Base-by-base conservation (phyloP, 2,329 filamentous ascomycete genomes). In the Xylariaceae sp. region DNA sequence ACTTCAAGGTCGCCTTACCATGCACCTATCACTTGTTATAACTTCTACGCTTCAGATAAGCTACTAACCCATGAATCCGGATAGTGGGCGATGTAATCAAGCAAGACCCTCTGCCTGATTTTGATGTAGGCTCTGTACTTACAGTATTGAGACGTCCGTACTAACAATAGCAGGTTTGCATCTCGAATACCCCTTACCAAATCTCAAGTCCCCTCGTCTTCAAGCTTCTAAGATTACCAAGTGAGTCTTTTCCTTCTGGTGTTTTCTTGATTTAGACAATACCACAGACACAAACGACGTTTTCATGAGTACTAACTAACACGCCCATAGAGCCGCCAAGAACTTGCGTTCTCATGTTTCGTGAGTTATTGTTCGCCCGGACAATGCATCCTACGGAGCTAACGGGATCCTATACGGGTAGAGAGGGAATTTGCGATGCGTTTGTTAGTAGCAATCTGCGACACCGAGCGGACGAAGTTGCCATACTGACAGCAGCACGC, bases 121-220 rank as follows among this genome's bases (percentile, higher is more conserved):
- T 90, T 65, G 86, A 91, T 48, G 58, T 56, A 52, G 42, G 57
- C 44, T n/a, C 27, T 19, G 9, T 26, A 9, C 34, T 29, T 3
- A 7, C 3, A 19, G 4, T 41, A 31, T 29, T 27, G 6, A 8
- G 3, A 40, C 1, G n/a, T 29, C 35, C n/a, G 12, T 2, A 53
- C 39, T 49, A 19, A 54, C 26, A 3, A 8, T 49, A 6, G 3
- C 35, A 60, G 58, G 58, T 89, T 62, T 91, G 88, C 73, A 94
- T 95, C 61, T 84, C 79, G 64, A 91, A 91, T 69, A 91, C 87
- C 3, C 83, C 83, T 0, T 86, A 86, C 71, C 63, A 65, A 79
- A 97, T 97, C 67, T 95, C 89, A 8, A 91, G 86, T 60, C 94
- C 92, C 2, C 78, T 99, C 46, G 91, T 94, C 50, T 96, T 96